Evolutionary conservation across 129 eudicot species (phyloP), one percentile per base, ranked within the genome.

Genomic region (Arctium lappa): DNA sequence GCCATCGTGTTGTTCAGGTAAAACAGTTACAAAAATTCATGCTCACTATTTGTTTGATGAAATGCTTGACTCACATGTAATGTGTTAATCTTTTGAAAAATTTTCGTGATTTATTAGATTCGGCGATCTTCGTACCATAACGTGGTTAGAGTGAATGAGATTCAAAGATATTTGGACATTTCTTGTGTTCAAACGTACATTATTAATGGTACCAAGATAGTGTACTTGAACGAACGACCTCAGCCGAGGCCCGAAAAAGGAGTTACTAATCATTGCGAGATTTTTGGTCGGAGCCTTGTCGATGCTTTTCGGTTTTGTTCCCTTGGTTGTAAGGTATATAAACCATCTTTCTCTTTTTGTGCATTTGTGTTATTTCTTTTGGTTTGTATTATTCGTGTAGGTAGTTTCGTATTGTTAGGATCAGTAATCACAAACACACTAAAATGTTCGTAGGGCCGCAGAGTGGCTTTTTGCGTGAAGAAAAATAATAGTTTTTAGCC

Each of bases 61-160:
- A 72, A 84, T 79, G 84, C 72, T n/a, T n/a, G 30, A 73, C 13
- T 46, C 34, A 31, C 6, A 29, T 46, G 22, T 72, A 56, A 71
- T 78, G 79, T 78, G 29, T 22, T 77, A 18, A 15, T 30, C 0
- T 40, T 46, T 9, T 42, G n/a, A 15, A 1, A 72, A 10, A 3
- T 78, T 71, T 15, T 73, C 60, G 70, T 62, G 60, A 4, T 72
- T 78, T 22, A 72, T 62, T 60, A 90, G 93, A 81, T 90, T 79
- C 79, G 93, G 66, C 66, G 89, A 84, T 90, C 92, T 36, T 86
- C 91, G 0, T 90, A 87, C 81, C 91, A 88, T 82, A 87, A 90
- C 84, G 93, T 88, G 87, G 93, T 90, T 78, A 88, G 91, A 79
- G 93, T 86, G 65, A 88, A 82, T 50, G 93, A 90, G 79, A 90